Evolutionary conservation across 345 rosid genomes (phyloP), one percentile per base, ranked within the genome.

Genomic region (Pseudoturritis turrita): DNA sequence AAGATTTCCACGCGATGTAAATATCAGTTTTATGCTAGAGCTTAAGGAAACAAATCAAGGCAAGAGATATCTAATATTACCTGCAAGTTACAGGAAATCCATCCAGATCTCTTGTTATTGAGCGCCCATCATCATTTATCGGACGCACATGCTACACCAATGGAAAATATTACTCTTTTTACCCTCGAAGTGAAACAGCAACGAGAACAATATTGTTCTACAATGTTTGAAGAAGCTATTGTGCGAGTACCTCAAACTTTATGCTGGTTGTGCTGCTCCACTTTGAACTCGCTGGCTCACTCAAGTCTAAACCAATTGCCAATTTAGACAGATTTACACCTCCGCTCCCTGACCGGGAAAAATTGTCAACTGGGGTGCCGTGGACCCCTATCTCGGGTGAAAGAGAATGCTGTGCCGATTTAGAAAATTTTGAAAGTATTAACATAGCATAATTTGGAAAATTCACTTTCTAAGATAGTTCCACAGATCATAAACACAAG

Each of bases 371-470:
- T 10, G 97, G 91, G 3, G 50, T 77, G 58, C 98, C 97, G 19
- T 94, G 96, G 69, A 94, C 90, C 29, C 94, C 98, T 46, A 94
- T 83, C 81, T 94, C 98, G 0, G 98, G 98, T 33, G 96, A 84
- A 59, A 88, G 71, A 47, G 95, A 94, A 83, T 94, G 98, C 97
- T 94, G 92, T 52, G 19, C 12, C 65, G 66, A 47, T 53, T 74
- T 66, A 26, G 14, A 31, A 61, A 18, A 51, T 19, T 71, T 45
- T 39, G 28, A 31, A 37, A 36, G 9, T 46, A 11, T 44, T 22
- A 68, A 18, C 62, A 54, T 17, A 41, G 2, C 31, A 67, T 7
- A 28, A 10, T 36, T 51, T 3, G 37, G 14, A 35, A 49, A 18
- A 3, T 17, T 19, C 40, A 70, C 8, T 35, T 25, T 36, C 4